Evolutionary conservation across 495 filamentous ascomycete species (phyloP), one percentile per base, ranked within the genome.

Genomic region (Chaetomium cochliodes): DNA sequence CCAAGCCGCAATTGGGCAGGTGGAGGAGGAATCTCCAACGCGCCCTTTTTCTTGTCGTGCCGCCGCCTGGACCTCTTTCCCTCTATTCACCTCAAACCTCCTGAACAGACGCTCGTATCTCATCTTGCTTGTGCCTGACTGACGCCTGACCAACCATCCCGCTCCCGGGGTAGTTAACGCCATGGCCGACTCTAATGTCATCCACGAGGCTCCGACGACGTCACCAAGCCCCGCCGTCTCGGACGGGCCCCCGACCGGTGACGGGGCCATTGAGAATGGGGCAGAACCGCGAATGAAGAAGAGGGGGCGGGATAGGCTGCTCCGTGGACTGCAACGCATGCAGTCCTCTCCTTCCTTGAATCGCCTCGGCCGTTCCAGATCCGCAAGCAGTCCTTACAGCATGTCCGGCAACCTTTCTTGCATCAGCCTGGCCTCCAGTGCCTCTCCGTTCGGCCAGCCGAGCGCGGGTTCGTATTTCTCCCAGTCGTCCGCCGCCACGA

Each of bases 291-390:
- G 80, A 13, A 75, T 77, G 9, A 94, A 91, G 76, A 80, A 87
- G 54, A 92, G 87, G 73, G 88, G 90, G 25, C 85, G 90, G 39
- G 86, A 87, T 62, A 87, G 87, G 58, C 78, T 98, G 47, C 77
- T 97, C 23, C 87, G 91, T 64, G 87, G 86, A 55, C 83, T 98
- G 55, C 88, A 96, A 69, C 90, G 92, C 49, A 94, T 98, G 64
- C 90, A 92, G 18, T 97, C 94, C 2, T 92, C 90, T 2, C 89
- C 91, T 12, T 89, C 90, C 25, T 78, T 98, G 30, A 76, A 83
- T 37, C 85, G 86, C 58, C 73, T 87, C 55, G 81, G 86, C 30
- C 85, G 89, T 65, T 81, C 88, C 69, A 79, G 88, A 67, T 84
- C 85, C 62, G 81, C 86, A 54, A 85, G 87, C 65, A 88, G 85